Conservation (phyloP, 2,329 filamentous ascomycete species). For the Arthrobotrys musiformis region DNA sequence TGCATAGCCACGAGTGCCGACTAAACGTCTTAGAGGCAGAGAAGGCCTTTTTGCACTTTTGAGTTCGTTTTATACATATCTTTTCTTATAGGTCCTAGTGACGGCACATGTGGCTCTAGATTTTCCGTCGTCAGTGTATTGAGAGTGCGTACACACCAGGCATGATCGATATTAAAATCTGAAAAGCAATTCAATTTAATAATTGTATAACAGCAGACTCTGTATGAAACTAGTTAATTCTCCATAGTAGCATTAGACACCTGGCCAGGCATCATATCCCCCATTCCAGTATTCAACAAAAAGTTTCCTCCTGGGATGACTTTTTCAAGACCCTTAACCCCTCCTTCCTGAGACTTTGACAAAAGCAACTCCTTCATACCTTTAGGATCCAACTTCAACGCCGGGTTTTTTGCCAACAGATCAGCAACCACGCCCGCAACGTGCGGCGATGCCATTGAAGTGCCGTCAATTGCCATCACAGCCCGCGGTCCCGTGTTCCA, state of each 20-base stretch:
- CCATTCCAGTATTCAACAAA: slow-evolving; percentile 37
- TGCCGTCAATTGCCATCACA: slow-evolving; percentile 67
- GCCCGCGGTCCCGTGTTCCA: slow-evolving; percentile 66
- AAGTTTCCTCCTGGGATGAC: slow-evolving; percentile 6
- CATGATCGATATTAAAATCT: no score
- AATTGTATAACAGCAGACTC: no score
- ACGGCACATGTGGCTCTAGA: no score
- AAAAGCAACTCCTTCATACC: slow-evolving; percentile 57
- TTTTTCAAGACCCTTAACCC: slow-evolving; percentile 35
- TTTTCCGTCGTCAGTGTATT: no score
- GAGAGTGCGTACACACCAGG: no score
- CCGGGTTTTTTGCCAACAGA: slow-evolving; percentile 47
- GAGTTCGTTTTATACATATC: no score
- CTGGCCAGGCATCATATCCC: background rate
- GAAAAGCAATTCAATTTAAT: no score
- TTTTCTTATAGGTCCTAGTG: no score
- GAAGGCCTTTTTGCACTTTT: no score
- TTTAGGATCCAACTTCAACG: slow-evolving; percentile 53
- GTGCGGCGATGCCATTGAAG: slow-evolving; percentile 66
- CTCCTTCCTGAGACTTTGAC: slow-evolving; percentile 32
- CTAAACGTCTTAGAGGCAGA: no score
- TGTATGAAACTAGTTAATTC: no score
- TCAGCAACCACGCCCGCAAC: slow-evolving; percentile 59
- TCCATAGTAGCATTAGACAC: background rate
- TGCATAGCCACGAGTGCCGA: no score